Evolutionary conservation across 2,329 filamentous ascomycete species (phyloP).

Genomic region (Ustulina deusta): DNA sequence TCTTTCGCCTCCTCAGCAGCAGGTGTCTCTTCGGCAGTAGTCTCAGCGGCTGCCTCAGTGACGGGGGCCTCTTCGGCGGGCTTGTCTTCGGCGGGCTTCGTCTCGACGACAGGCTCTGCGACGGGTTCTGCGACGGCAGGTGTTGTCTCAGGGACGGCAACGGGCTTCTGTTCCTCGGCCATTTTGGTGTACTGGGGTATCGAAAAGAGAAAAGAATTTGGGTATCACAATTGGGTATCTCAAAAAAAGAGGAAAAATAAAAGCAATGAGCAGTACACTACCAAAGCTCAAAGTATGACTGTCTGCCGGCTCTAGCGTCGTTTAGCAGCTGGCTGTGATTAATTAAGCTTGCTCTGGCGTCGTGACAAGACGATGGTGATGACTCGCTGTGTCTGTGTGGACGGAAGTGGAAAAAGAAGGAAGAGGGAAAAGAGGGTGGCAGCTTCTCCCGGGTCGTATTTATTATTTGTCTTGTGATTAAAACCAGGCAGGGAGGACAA

Average conservation of each 20-base stretch:
- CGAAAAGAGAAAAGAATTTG: constrained; percentile 51
- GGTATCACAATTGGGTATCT: constrained; percentile 64
- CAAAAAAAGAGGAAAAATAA: constrained; percentile 59
- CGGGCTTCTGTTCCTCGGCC: constrained; percentile 80
- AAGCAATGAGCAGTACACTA: constrained; percentile 39
- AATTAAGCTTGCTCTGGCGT: constrained; percentile 25
- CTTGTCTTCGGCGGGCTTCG: constrained; percentile 45
- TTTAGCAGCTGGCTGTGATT: constrained; percentile 29
- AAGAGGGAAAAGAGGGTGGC: constrained; percentile 48
- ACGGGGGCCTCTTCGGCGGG: constrained; percentile 56
- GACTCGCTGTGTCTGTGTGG: constrained; percentile 39
- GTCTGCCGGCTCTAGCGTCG: constrained; percentile 36
- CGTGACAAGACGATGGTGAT: constrained; percentile 31
- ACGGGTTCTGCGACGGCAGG: constrained; percentile 54
- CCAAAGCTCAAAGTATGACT: constrained; percentile 35
- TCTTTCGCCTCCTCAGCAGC: constrained; percentile 61
- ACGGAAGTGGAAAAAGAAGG: constrained; percentile 46
- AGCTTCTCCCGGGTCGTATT: constrained; percentile 51
- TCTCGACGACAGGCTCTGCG: constrained; percentile 53
- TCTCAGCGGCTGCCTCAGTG: constrained; percentile 58
- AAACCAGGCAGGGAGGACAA: constrained; percentile 40
- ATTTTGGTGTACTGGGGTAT: constrained; percentile 62
- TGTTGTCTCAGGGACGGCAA: constrained; percentile 69
- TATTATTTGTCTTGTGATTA: constrained; percentile 52
- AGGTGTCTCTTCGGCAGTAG: constrained; percentile 55